Percentiles rank a stretch among this genome's conserved stretches.
Conservation (phyloP, 768 basidiomycete genomes). For the Mycena vitilis region DNA sequence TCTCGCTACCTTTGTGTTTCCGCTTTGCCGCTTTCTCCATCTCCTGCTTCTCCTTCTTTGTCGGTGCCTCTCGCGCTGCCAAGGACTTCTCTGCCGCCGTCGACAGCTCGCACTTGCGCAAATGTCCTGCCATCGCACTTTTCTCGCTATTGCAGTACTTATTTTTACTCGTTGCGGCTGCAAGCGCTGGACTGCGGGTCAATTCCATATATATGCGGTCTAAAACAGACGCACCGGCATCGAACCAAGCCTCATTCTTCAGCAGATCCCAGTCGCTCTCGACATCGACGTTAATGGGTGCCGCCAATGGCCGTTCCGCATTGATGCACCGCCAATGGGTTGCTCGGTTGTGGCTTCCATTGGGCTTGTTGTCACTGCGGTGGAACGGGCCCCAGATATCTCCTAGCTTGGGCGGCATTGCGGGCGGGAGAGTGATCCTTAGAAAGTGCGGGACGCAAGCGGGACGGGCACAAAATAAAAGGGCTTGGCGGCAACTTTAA, state of each 20-base stretch:
- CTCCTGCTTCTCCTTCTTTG: not conserved
- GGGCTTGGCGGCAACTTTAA: too few relatives aligned
- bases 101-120: not conserved
- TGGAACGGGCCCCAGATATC: constrained; percentile 8
- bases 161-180: too few relatives aligned
- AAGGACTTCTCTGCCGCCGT: not conserved
- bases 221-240: not conserved
- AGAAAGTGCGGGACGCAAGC: too few relatives aligned
- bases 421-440: too few relatives aligned
- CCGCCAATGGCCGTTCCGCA: not conserved
- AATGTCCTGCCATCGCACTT: not conserved
- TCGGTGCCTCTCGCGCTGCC: not conserved
- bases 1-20: too few relatives aligned
- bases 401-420: too few relatives aligned
- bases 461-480: too few relatives aligned
- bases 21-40: not conserved
- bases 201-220: too few relatives aligned
- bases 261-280: too few relatives aligned
- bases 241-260: too few relatives aligned
- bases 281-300: too few relatives aligned
- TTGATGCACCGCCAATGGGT: constrained; percentile 7
- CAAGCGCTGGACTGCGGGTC: not conserved
- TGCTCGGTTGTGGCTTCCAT: not conserved
- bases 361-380: constrained; percentile 8
- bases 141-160: not conserved